Conservation (phyloP, 2,329 filamentous ascomycete genomes). For the Mollisiaceae sp. region DNA sequence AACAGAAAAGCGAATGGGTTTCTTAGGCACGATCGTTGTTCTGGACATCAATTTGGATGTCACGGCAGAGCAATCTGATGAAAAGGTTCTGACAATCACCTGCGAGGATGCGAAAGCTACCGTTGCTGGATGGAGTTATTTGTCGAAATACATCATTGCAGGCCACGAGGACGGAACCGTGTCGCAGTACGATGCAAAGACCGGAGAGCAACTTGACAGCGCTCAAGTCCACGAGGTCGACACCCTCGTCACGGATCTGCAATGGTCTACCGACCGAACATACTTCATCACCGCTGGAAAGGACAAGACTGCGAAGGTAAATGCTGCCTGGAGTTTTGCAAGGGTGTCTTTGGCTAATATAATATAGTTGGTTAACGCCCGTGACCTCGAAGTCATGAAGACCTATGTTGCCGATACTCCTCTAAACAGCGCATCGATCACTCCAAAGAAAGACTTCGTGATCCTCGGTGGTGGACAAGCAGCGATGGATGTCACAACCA, state of each 20-base stretch:
- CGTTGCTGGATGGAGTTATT: slow-evolving; percentile 94
- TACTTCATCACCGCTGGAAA: slow-evolving; percentile 99
- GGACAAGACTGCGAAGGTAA: slow-evolving; percentile 93
- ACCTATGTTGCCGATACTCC: slow-evolving; percentile 92
- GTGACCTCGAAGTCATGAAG: slow-evolving; percentile 90
- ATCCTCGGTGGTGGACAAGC: slow-evolving; percentile 98
- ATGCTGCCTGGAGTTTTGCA: slow-evolving; percentile 21
- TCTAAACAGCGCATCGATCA: slow-evolving; percentile 93
- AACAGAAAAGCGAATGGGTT: slow-evolving; percentile 98
- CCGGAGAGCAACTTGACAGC: slow-evolving; percentile 81
- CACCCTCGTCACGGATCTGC: slow-evolving; percentile 80
- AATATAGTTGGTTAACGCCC: slow-evolving; percentile 75
- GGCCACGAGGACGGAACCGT: slow-evolving; percentile 96
- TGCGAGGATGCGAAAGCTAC: slow-evolving; percentile 97
- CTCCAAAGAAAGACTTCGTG: slow-evolving; percentile 95
- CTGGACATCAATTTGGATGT: slow-evolving; percentile 86
- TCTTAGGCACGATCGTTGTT: slow-evolving; percentile 91
- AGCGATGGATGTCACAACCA: slow-evolving; percentile 96
- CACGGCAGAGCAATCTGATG: slow-evolving; percentile 81
- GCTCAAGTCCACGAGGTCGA: slow-evolving; percentile 85
- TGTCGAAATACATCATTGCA: slow-evolving; percentile 95
- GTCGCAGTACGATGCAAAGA: slow-evolving; percentile 91
- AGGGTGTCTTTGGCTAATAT: slow-evolving; percentile 20
- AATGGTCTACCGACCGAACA: slow-evolving; percentile 91
- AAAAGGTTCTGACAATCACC: slow-evolving; percentile 84